Evolutionary conservation across 345 rosid genomes (phyloP), one percentile per base, ranked within the genome.

Genomic region (Sapria himalayana): DNA sequence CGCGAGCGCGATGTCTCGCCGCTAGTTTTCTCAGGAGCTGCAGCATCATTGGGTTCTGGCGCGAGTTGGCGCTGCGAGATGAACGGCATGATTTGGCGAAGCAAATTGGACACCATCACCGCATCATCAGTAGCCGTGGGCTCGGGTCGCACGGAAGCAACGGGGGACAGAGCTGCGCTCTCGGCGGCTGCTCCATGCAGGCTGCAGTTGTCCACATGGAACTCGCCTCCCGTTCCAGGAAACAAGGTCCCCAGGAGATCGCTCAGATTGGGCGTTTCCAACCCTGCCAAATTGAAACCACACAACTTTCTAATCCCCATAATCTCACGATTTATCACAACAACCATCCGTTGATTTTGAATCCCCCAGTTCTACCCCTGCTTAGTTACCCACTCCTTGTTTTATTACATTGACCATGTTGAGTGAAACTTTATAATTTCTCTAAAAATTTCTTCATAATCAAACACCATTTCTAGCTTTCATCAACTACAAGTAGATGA

Each of bases 201-300:
- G 42, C 62, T 33, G 7, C 54, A 45, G 33, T 61, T 71, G 47
- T 62, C 77, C 8, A 67, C 64, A 18, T 56, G 65, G 51, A 67
- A 44, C 43, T 74, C 91, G 24, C 76, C 78, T 21, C 56, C n/a
- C n/a, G n/a, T n/a, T n/a, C n/a, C 68, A 13, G 80, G 77, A 56
- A 74, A 65, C 15, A 74, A 52, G 37, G 25, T 45, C 64, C 75
- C 69, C 5, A 74, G 54, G 32, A 69, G 33, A 48, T 71, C 77
- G 51, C 66, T 29, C 25, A 78, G 60, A 49, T 63, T 56, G 44
- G n/a, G n/a, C n/a, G n/a, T n/a, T n/a, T n/a, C n/a, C n/a, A n/a
- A n/a, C n/a, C n/a, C n/a, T n/a, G n/a, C n/a, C n/a, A n/a, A n/a
- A n/a, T n/a, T n/a, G n/a, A n/a, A n/a, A n/a, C n/a, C n/a, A n/a